phyloP scores from a whole-genome alignment of 83 land plant species.

The Larix sibirica region DNA sequence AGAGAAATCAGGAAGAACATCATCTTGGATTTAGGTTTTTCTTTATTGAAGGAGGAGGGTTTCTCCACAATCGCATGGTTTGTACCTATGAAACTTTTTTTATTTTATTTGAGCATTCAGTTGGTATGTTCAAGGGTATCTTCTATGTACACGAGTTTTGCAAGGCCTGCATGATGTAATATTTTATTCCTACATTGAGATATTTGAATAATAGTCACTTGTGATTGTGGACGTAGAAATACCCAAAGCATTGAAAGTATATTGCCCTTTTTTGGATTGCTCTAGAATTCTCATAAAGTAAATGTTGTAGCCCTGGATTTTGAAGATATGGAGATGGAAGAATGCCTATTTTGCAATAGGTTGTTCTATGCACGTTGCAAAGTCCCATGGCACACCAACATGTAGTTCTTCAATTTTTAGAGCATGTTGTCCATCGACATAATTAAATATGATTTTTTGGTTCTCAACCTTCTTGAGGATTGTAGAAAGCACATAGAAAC shows the following conservation, averaged over 20 bases:
- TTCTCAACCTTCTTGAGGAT: slow-evolving; percentile 28
- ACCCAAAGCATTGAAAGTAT: slow-evolving; percentile 20
- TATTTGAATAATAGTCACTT: slow-evolving; percentile 30
- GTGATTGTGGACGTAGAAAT: slow-evolving; percentile 26
- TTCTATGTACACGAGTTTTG: slow-evolving; percentile 31
- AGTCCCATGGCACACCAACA: slow-evolving; percentile 44
- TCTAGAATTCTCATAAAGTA: neutral
- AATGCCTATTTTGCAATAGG: slow-evolving; percentile 39
- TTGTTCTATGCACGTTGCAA: slow-evolving; percentile 41
- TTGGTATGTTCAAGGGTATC: slow-evolving; percentile 13
- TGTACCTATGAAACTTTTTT: slow-evolving; percentile 1
- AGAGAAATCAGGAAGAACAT: neutral
- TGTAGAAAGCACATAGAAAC: neutral
- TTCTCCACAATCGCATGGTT: neutral
- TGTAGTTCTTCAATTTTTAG: slow-evolving; percentile 28
- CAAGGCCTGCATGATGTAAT: slow-evolving; percentile 20
- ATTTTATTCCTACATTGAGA: slow-evolving; percentile 23
- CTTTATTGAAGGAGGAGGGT: neutral
- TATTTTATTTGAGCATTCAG: slow-evolving; percentile 27
- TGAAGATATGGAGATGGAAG: slow-evolving; percentile 5
- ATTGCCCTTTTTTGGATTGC: slow-evolving; percentile 27
- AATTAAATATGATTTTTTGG: slow-evolving; percentile 18
- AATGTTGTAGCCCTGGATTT: neutral
- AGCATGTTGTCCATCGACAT: slow-evolving; percentile 12
- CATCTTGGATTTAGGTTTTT: neutral